A percentile compares a stretch with the other conserved stretches of the same genome.
These are phyloP conservation scores for Lanmaoa pseudosensibilis DNA, from an alignment of 768 basidiomycete genomes.

Conservation along the genomic window DNA sequence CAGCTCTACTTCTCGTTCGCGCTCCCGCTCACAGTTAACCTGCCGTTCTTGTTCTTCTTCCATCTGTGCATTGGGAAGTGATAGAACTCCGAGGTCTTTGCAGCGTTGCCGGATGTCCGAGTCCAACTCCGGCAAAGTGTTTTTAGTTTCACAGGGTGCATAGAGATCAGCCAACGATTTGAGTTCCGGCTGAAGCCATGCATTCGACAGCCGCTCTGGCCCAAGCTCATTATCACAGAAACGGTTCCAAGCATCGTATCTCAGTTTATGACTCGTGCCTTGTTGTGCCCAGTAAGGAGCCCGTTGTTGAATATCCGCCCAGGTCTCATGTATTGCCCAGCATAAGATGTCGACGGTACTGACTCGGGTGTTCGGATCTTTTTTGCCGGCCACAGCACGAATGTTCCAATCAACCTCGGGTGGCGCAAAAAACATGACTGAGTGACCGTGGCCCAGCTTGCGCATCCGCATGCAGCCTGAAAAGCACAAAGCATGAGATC, in stretches of 20 bases:
- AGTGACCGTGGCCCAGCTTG: constrained; percentile 44
- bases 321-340: constrained; percentile 48
- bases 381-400: constrained; percentile 22
- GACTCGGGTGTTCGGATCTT: not conserved
- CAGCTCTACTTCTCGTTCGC: constrained; percentile 38
- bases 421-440: constrained; percentile 46
- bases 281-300: constrained; percentile 22
- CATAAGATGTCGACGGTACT: constrained; percentile 34
- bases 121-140: not conserved
- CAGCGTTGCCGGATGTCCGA: constrained; percentile 7
- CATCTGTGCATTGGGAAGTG: constrained; percentile 17
- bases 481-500: not conserved
- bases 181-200: constrained; percentile 41
- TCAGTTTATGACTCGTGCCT: constrained; percentile 11
- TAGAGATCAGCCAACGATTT: constrained; percentile 38
- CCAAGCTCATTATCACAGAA: not conserved
- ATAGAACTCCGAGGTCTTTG: constrained; percentile 9
- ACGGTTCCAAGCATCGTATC: constrained; percentile 13
- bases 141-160: not conserved
- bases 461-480: constrained; percentile 55
- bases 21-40: constrained; percentile 41
- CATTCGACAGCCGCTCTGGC: not conserved
- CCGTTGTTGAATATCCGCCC: constrained; percentile 6
- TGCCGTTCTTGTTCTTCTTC: constrained; percentile 49
- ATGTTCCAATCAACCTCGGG: constrained; percentile 39